Evolutionary conservation across 2,329 filamentous ascomycete species (phyloP), one percentile per base, ranked within the genome.

Genomic region (Drechslerella stenobrocha): DNA sequence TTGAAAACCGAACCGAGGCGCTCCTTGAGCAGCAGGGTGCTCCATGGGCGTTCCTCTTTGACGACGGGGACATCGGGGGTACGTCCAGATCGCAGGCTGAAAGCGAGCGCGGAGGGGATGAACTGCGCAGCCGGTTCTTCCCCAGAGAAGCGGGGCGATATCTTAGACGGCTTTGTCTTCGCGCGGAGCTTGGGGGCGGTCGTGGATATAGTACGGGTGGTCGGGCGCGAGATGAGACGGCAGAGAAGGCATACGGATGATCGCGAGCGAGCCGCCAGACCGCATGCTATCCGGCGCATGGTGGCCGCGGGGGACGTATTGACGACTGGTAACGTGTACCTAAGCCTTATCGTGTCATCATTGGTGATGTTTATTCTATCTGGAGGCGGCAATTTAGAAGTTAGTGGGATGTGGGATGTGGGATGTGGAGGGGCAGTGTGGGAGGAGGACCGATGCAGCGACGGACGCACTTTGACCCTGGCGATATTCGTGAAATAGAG

Each of bases 281-380:
- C 55, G 23, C 28, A 56, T 45, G 45, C 44, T 52, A 45, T 51
- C 55, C 63, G 63, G 28, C 63, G 55, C 63, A 67, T 67, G 30
- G 23, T 48, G 11, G 8, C 2, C 20, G 1, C 15, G 2, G 18
- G 13, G 9, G 26, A 35, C 23, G 5, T 45, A n/a, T 37, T 18
- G 28, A 20, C n/a, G 37, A 20, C 6, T 15, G 9, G 24, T 32
- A 6, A 28, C 24, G 2, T 6, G 18, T 26, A 23, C n/a, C 7
- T 8, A 20, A 22, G 30, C 4, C 24, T 23, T 51, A 51, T 51
- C 47, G 47, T 15, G 37, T 35, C 46, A 32, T 50, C 26, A 2
- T 34, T 34, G 24, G 28, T 7, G 37, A 4, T n/a, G 5, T 6
- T 18, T 42, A 7, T 18, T 18, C 2, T 20, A 3, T 20, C 13